Percentiles rank a stretch among this genome's conserved stretches.
These are phyloP conservation scores for Golubevia pallescens DNA, from an alignment of 1,284 basidiomycete species.

Conservation along the genomic window DNA sequence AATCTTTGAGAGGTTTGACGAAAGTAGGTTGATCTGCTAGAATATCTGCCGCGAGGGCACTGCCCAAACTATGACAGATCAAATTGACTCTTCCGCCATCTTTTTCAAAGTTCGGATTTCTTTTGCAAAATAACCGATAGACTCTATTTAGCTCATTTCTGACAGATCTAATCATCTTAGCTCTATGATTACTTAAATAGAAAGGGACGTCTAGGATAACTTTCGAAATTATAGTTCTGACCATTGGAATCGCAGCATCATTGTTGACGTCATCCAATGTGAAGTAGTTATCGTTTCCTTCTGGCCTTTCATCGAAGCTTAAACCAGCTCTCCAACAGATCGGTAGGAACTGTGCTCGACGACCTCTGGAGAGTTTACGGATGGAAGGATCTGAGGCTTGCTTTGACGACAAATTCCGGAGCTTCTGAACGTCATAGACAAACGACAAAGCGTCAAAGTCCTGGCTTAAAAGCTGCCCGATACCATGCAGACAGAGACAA, in stretches of 20 bases:
- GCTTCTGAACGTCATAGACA: slow-evolving; percentile 16
- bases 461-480: slow-evolving; percentile 4
- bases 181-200: slow-evolving; percentile 49
- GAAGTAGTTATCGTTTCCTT: slow-evolving; percentile 19
- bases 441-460: slow-evolving; percentile 23
- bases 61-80: slow-evolving; percentile 46
- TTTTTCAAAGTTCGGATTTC: slow-evolving; percentile 52
- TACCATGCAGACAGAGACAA: slow-evolving; percentile 32
- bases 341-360: slow-evolving; percentile 19
- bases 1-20: slow-evolving; percentile 19
- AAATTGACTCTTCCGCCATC: slow-evolving; percentile 49
- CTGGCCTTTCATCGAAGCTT: slow-evolving; percentile 3
- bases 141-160: slow-evolving; percentile 57
- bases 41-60: slow-evolving; percentile 44
- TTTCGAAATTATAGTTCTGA: slow-evolving; percentile 52
- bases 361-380: slow-evolving; percentile 10
- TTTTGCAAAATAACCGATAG: slow-evolving; percentile 53
- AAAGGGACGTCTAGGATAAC: slow-evolving; percentile 63
- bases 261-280: slow-evolving; percentile 17
- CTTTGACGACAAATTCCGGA: slow-evolving; percentile 12
- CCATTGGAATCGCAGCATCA: slow-evolving; percentile 40
- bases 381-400: slow-evolving; percentile 5
- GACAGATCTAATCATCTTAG: slow-evolving; percentile 52
- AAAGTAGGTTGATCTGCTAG: slow-evolving; percentile 54
- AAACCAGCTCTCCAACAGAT: slow-evolving; percentile 18